Evolutionary conservation across 176 grass and related monocot species (phyloP).

Genomic region (Calamus simplicifolius): DNA sequence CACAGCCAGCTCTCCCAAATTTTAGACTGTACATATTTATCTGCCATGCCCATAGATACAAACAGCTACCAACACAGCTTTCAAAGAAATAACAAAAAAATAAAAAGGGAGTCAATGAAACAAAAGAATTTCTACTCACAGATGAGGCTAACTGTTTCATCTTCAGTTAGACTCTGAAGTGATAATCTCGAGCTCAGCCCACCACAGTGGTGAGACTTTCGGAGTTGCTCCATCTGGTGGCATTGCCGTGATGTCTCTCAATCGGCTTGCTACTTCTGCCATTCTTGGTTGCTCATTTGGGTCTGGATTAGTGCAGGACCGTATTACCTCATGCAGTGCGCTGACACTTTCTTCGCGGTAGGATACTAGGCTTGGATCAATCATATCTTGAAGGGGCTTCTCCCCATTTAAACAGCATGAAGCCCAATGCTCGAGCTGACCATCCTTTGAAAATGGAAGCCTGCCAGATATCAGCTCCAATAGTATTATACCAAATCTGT

Average conservation of each 20-base stretch:
- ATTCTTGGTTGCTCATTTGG: slow-evolving; percentile 47
- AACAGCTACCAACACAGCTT: too few relatives aligned
- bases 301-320: slow-evolving; percentile 41
- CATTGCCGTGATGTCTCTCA: slow-evolving; percentile 57
- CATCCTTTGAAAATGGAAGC: slow-evolving; percentile 34
- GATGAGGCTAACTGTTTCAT: too few relatives aligned
- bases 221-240: slow-evolving; percentile 64
- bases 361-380: slow-evolving; percentile 33
- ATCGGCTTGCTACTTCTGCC: slow-evolving; percentile 33
- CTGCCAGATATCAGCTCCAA: slow-evolving; percentile 67
- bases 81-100: too few relatives aligned
- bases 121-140: too few relatives aligned
- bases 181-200: slow-evolving; percentile 95
- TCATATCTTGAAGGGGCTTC: slow-evolving; percentile 38
- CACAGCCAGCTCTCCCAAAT: too few relatives aligned
- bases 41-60: too few relatives aligned
- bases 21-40: too few relatives aligned
- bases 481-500: slow-evolving; percentile 49
- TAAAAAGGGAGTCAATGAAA: too few relatives aligned
- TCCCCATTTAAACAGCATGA: slow-evolving; percentile 23
- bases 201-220: slow-evolving; percentile 81
- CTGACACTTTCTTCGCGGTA: slow-evolving; percentile 20
- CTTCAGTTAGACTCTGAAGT: slow-evolving; percentile 27
- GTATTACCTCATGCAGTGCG: slow-evolving; percentile 42
- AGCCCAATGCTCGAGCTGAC: slow-evolving; percentile 30